Evolutionary conservation across 495 filamentous ascomycete genomes (phyloP).

Genomic region (Alectoria sarmentosa): DNA sequence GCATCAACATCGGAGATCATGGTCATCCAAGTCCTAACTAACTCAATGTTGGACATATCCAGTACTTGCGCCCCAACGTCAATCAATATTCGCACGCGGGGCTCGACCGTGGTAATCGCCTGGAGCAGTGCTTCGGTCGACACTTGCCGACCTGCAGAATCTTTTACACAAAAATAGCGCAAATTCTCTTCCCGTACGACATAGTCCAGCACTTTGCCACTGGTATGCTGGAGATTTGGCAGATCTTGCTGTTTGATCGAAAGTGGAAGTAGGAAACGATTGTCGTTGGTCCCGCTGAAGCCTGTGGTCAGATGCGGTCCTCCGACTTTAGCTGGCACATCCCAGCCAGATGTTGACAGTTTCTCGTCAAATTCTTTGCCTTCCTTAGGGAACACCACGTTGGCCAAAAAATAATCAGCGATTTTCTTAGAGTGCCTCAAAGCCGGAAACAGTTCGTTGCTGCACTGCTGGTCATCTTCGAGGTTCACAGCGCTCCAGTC

Average conservation of each 20-base stretch:
- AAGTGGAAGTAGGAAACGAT: constrained; percentile 48
- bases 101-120: not conserved
- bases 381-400: constrained; percentile 59
- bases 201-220: constrained; percentile 52
- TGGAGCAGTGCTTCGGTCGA: not conserved
- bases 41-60: constrained; percentile 49
- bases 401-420: constrained; percentile 56
- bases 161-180: not conserved
- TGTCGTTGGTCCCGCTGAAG: constrained; percentile 72
- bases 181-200: constrained; percentile 51
- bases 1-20: constrained; percentile 32
- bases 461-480: constrained; percentile 27
- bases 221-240: constrained; percentile 50
- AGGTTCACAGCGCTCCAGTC: constrained; percentile 10
- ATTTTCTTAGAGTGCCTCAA: constrained; percentile 10
- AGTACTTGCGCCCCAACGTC: constrained; percentile 71
- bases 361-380: constrained; percentile 59
- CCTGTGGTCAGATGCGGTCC: constrained; percentile 46
- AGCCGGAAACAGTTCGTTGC: constrained; percentile 12
- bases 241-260: constrained; percentile 50
- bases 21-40: constrained; percentile 44
- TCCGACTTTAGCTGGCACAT: constrained; percentile 42
- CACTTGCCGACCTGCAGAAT: not conserved
- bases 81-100: constrained; percentile 48
- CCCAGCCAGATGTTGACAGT: constrained; percentile 64